Conservation (phyloP, 2,329 filamentous ascomycete species). For the Sporothrix brasiliensis region DNA sequence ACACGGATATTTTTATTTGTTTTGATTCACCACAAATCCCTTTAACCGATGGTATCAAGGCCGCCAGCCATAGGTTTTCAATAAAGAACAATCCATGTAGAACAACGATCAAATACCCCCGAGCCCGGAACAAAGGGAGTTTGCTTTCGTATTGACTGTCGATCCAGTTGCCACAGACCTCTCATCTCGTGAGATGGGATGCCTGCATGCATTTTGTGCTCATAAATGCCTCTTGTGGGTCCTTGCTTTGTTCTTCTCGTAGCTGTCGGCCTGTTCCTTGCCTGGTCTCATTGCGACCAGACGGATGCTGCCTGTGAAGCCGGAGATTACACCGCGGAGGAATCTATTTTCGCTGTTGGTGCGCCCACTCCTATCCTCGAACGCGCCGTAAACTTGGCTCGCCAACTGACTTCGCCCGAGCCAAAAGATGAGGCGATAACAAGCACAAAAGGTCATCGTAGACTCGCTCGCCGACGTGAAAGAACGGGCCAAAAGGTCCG, state of each 20-base stretch:
- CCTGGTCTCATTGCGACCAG: background rate
- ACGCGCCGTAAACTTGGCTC: background rate
- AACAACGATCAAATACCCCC: background rate
- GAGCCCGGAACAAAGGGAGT: background rate
- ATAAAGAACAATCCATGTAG: background rate
- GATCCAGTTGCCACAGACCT: background rate
- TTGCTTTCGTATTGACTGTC: background rate
- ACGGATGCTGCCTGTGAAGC: background rate
- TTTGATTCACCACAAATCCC: background rate
- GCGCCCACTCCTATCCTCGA: background rate
- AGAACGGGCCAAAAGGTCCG: background rate
- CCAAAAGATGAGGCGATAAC: background rate
- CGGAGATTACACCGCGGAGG: background rate
- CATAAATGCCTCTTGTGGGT: background rate
- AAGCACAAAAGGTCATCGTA: background rate
- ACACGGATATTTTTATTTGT: background rate
- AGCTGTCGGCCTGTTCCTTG: background rate
- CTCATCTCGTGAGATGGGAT: background rate
- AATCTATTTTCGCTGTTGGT: background rate
- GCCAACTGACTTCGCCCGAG: background rate
- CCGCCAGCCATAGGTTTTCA: background rate
- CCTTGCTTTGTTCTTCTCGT: background rate
- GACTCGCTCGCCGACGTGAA: background rate
- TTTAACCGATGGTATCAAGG: background rate
- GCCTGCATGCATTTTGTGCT: background rate